Evolutionary conservation across 2,329 filamentous ascomycete genomes (phyloP).

Genomic region (Talaromyces piceae): DNA sequence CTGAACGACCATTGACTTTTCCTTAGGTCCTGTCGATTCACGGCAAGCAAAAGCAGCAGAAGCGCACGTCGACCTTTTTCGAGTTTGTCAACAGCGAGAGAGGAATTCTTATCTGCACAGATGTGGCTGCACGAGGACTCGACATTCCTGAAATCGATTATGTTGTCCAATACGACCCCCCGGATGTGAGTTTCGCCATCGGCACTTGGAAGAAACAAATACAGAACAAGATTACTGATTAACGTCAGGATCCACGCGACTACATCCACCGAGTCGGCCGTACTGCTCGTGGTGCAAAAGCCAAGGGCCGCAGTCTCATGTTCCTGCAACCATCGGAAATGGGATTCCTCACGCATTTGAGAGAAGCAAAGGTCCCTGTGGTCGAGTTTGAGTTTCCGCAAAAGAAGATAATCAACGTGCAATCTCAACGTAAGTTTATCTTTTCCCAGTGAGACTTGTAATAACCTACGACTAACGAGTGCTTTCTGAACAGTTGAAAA

Average conservation of each 20-base stretch:
- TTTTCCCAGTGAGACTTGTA: background rate
- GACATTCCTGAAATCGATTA: constrained; percentile 96
- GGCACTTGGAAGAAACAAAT: background rate
- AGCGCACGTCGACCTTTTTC: constrained; percentile 98
- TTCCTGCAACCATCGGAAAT: constrained; percentile 90
- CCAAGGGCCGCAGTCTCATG: constrained; percentile 81
- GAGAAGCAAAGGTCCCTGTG: constrained; percentile 83
- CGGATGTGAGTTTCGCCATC: constrained; percentile 49
- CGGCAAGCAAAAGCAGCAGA: constrained; percentile 97
- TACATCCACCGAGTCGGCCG: constrained; percentile 96
- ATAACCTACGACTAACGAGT: constrained; percentile 1
- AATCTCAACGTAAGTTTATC: constrained; percentile 68
- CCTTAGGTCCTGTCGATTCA: constrained; percentile 56
- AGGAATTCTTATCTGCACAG: constrained; percentile 89
- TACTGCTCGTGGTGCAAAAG: constrained; percentile 76
- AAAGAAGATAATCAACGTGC: constrained; percentile 85
- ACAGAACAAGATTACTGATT: too few species aligned
- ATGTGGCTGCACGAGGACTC: constrained; percentile 88
- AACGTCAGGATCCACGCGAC: constrained; percentile 53
- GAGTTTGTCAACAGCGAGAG: constrained; percentile 83
- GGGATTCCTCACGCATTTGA: constrained; percentile 84
- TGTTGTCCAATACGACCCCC: constrained; percentile 93
- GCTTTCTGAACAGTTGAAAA: constrained; percentile 6
- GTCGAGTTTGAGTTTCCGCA: constrained; percentile 93
- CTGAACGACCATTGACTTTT: constrained; percentile 86